Conservation (phyloP, 202 grass and related monocot genomes). For the Carex sylvatica region DNA sequence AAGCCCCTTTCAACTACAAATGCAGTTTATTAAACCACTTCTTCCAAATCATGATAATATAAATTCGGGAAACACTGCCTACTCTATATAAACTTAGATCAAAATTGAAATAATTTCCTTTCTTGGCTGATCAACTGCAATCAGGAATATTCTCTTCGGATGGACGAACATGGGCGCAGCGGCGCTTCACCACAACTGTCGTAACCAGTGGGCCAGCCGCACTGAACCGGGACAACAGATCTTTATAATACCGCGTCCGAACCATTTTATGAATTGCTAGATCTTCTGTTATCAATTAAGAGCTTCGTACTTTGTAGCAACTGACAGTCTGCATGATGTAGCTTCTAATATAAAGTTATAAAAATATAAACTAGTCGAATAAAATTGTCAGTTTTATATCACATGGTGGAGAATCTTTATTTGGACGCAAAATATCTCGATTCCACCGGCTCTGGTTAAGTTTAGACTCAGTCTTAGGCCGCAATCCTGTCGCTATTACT, state of each 20-base stretch:
- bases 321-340: not conserved
- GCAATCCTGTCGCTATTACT: not conserved
- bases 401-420: not conserved
- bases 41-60: not conserved
- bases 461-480: not conserved
- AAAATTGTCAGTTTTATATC: not conserved
- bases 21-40: not conserved
- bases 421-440: not conserved
- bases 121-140: not conserved
- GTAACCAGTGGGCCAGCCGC: not conserved
- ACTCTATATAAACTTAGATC: not conserved
- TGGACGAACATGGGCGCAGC: conserved; percentile 15
- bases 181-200: conserved; percentile 3
- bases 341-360: no score
- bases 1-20: not conserved
- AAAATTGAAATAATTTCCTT: not conserved
- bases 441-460: not conserved
- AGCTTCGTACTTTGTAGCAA: not conserved
- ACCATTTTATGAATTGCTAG: not conserved
- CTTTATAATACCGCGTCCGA: not conserved
- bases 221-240: not conserved
- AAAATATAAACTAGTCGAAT: no score
- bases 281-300: not conserved
- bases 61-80: not conserved
- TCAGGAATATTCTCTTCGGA: not conserved